phyloP scores from a whole-genome alignment of 2,329 filamentous ascomycete species.

The Ascochyta rabiei region DNA sequence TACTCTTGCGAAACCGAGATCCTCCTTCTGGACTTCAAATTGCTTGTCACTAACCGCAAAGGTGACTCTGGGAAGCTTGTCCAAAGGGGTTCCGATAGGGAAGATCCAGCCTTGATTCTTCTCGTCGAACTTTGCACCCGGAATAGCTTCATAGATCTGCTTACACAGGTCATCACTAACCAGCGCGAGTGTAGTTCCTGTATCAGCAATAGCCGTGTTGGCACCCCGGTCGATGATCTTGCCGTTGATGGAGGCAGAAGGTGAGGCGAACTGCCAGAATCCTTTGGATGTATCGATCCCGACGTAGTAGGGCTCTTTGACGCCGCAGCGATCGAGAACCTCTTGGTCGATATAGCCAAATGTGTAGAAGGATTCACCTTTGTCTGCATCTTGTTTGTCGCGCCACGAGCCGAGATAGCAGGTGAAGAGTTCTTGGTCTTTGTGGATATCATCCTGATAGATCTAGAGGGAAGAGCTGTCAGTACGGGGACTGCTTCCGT shows the following conservation, averaged over 20 bases:
- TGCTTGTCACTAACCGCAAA: slow-evolving; percentile 68
- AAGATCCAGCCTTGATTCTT: slow-evolving; percentile 68
- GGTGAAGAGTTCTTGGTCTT: slow-evolving; percentile 64
- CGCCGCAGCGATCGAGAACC: slow-evolving; percentile 61
- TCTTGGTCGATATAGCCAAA: slow-evolving; percentile 74
- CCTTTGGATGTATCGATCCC: slow-evolving; percentile 67
- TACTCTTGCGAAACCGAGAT: slow-evolving; percentile 64
- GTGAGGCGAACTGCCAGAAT: slow-evolving; percentile 71
- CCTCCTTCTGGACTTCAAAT: slow-evolving; percentile 67
- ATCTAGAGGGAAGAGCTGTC: slow-evolving; percentile 45
- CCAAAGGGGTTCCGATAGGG: slow-evolving; percentile 58
- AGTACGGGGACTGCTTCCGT: not conserved
- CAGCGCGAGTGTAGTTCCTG: slow-evolving; percentile 71
- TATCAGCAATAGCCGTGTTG: slow-evolving; percentile 74
- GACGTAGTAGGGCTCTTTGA: slow-evolving; percentile 64
- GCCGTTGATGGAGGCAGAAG: slow-evolving; percentile 63
- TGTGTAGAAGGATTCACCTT: slow-evolving; percentile 67
- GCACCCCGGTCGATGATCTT: slow-evolving; percentile 56
- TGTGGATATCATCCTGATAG: slow-evolving; percentile 59
- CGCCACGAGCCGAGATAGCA: slow-evolving; percentile 65
- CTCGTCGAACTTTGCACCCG: slow-evolving; percentile 59
- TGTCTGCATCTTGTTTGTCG: slow-evolving; percentile 53
- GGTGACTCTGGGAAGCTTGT: slow-evolving; percentile 64
- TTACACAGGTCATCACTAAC: slow-evolving; percentile 66
- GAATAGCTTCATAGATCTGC: slow-evolving; percentile 68